A percentile compares a stretch with the other conserved stretches of the same genome.
Conservation (phyloP, 805 yeast species). For the Debaryomyces tyrocola region DNA sequence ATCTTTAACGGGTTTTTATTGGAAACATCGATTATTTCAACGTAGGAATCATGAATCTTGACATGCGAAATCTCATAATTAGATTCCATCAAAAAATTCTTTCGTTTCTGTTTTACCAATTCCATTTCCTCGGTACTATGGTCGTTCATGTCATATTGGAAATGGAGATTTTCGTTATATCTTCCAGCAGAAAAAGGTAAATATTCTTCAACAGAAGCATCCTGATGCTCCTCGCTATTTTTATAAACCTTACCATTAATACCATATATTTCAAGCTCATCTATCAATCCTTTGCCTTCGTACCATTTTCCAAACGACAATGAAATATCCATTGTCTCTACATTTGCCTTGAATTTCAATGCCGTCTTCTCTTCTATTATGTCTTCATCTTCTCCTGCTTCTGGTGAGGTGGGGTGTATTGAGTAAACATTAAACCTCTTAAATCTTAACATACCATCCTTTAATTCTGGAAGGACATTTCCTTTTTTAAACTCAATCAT, state of each 20-base stretch:
- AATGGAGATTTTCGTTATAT: conserved; percentile 28
- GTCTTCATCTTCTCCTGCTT: conserved; percentile 6
- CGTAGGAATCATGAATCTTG: conserved; percentile 51
- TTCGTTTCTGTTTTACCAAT: conserved; percentile 1
- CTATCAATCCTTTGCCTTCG: conserved; percentile 52
- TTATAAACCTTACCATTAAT: conserved; percentile 38
- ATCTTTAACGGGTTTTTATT: conserved; percentile 42
- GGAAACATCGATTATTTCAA: conserved; percentile 35
- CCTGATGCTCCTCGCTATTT: conserved; percentile 9
- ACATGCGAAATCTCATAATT: conserved; percentile 36
- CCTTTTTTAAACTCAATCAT: conserved; percentile 39
- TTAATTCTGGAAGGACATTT: conserved; percentile 40
- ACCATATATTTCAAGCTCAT: conserved; percentile 50
- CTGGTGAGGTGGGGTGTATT: background rate
- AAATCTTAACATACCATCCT: conserved; percentile 51
- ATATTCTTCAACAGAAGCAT: conserved; percentile 6
- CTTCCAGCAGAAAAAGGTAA: conserved; percentile 23
- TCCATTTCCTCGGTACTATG: conserved; percentile 19
- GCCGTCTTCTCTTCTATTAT: conserved; percentile 7
- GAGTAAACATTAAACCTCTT: conserved; percentile 33
- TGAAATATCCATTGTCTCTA: conserved; percentile 45
- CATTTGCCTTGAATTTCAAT: conserved; percentile 30
- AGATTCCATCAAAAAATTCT: conserved; percentile 21
- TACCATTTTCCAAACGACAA: conserved; percentile 56
- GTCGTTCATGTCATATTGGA: conserved; percentile 32